Percentiles rank a stretch among this genome's conserved stretches.
These are phyloP conservation scores for Abrus precatorius DNA, from an alignment of 306 rosid species.

Conservation along the genomic window DNA sequence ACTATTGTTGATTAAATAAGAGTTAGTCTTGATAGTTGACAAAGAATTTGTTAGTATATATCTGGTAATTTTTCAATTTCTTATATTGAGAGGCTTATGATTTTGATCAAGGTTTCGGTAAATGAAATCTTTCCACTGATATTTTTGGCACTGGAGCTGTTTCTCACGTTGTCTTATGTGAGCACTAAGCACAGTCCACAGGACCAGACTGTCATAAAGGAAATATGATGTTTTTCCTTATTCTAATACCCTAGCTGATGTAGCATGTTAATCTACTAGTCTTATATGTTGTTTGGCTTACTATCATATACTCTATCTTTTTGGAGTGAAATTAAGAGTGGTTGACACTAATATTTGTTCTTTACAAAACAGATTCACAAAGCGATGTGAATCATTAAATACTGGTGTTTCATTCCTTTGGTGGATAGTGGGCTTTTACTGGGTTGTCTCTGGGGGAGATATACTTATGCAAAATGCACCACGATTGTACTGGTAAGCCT, in stretches of 20 bases:
- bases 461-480: slow-evolving; percentile 80
- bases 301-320: slow-evolving; percentile 32
- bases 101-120: background rate
- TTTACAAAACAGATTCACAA: slow-evolving; percentile 60
- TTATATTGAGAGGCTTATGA: background rate
- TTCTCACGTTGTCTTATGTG: slow-evolving; percentile 8
- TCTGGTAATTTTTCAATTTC: background rate
- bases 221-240: slow-evolving; percentile 12
- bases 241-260: slow-evolving; percentile 37
- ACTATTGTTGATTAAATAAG: background rate
- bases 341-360: slow-evolving; percentile 53
- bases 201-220: background rate
- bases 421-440: slow-evolving; percentile 97
- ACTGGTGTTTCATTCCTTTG: slow-evolving; percentile 88
- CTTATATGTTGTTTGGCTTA: slow-evolving; percentile 33
- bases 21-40: background rate
- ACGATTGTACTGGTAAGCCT: slow-evolving; percentile 82
- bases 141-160: slow-evolving; percentile 12
- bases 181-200: slow-evolving; percentile 15
- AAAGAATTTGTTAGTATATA: background rate
- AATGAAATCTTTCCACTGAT: background rate
- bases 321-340: slow-evolving; percentile 31
- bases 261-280: slow-evolving; percentile 43
- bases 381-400: slow-evolving; percentile 84
- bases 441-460: slow-evolving; percentile 93